Conservation (phyloP, 2,329 filamentous ascomycete genomes). For the Fusarium bulbicola region DNA sequence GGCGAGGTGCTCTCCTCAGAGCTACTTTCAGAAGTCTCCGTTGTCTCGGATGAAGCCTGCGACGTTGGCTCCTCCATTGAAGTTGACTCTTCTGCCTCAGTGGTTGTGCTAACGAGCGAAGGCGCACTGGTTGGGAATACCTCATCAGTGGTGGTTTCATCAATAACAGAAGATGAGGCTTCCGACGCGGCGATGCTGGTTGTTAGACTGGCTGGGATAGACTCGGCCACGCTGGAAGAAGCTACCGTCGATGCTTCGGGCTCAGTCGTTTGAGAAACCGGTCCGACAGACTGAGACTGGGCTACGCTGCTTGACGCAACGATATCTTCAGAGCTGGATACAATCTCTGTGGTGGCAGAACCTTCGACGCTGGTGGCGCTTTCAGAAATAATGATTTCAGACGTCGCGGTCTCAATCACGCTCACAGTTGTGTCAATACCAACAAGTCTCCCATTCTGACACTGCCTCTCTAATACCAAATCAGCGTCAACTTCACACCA, state of each 20-base stretch:
- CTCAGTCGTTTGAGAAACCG: neutral
- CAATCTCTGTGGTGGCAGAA: neutral
- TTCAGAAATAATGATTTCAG: rapidly evolving
- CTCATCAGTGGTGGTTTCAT: neutral
- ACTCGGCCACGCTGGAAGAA: neutral
- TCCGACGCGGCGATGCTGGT: neutral
- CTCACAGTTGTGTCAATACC: neutral
- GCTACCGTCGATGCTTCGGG: neutral
- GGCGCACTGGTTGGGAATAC: neutral
- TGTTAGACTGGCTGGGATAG: neutral
- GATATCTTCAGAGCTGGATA: rapidly evolving
- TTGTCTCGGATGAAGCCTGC: neutral
- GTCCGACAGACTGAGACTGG: neutral
- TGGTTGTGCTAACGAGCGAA: rapidly evolving
- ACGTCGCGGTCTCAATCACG: neutral
- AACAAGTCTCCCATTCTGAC: neutral
- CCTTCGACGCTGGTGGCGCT: rapidly evolving
- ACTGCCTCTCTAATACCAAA: neutral
- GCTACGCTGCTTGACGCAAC: neutral
- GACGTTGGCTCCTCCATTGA: neutral
- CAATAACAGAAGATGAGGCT: neutral
- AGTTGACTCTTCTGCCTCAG: neutral
- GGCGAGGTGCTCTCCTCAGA: neutral
- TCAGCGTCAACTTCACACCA: neutral
- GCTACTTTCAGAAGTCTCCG: neutral